Percentiles rank a stretch among this genome's conserved stretches.
Evolutionary conservation across 2,329 filamentous ascomycete species (phyloP).

Genomic region (Chaetomium globosum): DNA sequence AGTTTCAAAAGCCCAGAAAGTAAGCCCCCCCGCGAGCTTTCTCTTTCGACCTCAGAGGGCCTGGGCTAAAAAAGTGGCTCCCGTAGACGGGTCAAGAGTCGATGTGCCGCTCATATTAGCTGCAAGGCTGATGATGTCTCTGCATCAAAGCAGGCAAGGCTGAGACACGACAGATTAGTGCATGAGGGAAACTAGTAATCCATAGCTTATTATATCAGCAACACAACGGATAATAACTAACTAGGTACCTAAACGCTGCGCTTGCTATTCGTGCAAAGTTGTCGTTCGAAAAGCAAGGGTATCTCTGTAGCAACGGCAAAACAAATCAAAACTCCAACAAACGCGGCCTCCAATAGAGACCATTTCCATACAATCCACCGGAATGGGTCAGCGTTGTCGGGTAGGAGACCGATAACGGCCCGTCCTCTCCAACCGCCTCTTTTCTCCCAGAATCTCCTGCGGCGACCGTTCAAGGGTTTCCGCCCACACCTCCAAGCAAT

Average conservation of each 20-base stretch:
- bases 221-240: background rate
- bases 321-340: background rate
- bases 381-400: background rate
- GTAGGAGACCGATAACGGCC: constrained; percentile 13
- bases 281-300: constrained; percentile 8
- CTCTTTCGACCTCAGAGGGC: background rate
- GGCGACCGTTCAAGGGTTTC: constrained; percentile 17
- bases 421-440: constrained; percentile 10
- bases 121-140: too few species aligned
- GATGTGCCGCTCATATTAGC: too few species aligned
- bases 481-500: constrained; percentile 14
- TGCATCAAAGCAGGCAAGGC: too few species aligned
- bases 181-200: background rate
- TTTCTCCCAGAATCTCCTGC: constrained; percentile 18
- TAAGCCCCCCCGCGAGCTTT: background rate
- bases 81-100: background rate
- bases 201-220: background rate
- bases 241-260: background rate
- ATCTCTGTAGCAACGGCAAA: background rate
- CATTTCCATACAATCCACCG: background rate
- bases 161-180: too few species aligned
- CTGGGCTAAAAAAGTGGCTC: too few species aligned
- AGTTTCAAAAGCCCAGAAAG: background rate
- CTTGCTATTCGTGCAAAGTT: background rate
- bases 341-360: background rate